A percentile compares a stretch with the other conserved stretches of the same genome.
Conservation (phyloP, 768 basidiomycete genomes). For the Phanerodontia chrysosporium region DNA sequence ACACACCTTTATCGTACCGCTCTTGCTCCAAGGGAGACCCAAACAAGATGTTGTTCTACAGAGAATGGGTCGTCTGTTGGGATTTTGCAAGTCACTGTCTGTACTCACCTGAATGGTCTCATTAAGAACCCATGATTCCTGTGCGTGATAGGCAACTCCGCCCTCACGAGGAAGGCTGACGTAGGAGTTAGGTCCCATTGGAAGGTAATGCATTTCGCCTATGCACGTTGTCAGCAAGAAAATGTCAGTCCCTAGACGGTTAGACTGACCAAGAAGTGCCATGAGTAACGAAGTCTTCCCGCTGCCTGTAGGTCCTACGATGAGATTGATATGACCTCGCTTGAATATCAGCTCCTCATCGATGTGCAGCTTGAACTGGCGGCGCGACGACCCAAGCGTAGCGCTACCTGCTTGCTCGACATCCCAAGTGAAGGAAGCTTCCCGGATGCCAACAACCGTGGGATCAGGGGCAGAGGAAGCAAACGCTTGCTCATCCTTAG, state of each 20-base stretch:
- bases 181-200: constrained; percentile 51
- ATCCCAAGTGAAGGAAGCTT: constrained; percentile 58
- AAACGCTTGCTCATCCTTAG: not conserved
- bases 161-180: constrained; percentile 65
- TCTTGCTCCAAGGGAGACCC: constrained; percentile 41
- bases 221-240: not conserved
- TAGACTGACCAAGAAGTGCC: constrained; percentile 44
- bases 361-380: constrained; percentile 48
- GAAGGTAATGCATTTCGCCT: constrained; percentile 55
- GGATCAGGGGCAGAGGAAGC: not conserved
- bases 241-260: not conserved
- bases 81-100: too few species aligned
- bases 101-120: constrained; percentile 59
- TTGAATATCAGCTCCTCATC: constrained; percentile 55
- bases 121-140: constrained; percentile 85
- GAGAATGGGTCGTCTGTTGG: too few species aligned
- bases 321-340: constrained; percentile 48
- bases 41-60: constrained; percentile 49
- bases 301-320: constrained; percentile 53
- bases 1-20: constrained; percentile 39
- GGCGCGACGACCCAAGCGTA: constrained; percentile 28
- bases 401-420: constrained; percentile 28
- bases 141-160: constrained; percentile 77
- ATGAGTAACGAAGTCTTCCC: constrained; percentile 66
- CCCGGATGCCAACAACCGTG: constrained; percentile 47